Percentiles rank a stretch among this genome's conserved stretches.
phyloP scores from a whole-genome alignment of 2,329 filamentous ascomycete genomes.

The Orbilia brochopaga region DNA sequence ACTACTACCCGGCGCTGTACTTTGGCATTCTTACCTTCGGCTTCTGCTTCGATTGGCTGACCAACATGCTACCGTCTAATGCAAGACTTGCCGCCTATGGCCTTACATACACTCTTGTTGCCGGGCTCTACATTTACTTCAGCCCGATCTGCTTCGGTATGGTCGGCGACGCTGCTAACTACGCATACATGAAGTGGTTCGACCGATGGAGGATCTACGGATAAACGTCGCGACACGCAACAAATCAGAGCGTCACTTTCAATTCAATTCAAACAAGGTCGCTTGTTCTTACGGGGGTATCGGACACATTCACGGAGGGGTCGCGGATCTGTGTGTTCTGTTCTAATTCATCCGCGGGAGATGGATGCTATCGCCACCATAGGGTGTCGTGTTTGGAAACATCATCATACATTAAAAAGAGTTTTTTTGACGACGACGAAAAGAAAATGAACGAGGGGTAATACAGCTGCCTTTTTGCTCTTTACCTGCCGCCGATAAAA shows the following conservation, averaged over 20 bases:
- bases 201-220: slow-evolving; percentile 83
- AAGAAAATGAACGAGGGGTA: not conserved
- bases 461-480: slow-evolving; percentile 7
- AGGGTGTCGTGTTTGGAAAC: not conserved
- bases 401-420: not conserved
- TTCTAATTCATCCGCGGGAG: not conserved
- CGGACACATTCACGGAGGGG: not conserved
- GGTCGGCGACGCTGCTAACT: slow-evolving; percentile 81
- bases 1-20: slow-evolving; percentile 98
- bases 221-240: slow-evolving; percentile 55
- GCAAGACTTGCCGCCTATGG: slow-evolving; percentile 74
- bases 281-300: not conserved
- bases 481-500: slow-evolving; percentile 6
- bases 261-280: too few species aligned
- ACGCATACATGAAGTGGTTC: slow-evolving; percentile 93
- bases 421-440: not conserved
- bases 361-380: slow-evolving; percentile 6
- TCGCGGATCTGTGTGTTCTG: not conserved
- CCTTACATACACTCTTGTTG: slow-evolving; percentile 73
- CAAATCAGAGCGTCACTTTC: not conserved
- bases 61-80: slow-evolving; percentile 59
- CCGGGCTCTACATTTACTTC: slow-evolving; percentile 87
- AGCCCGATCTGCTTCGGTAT: slow-evolving; percentile 96
- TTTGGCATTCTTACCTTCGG: slow-evolving; percentile 90
- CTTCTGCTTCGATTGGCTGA: slow-evolving; percentile 75